phyloP scores from a whole-genome alignment of 495 filamentous ascomycete species.

The Penicillium bovifimosum region DNA sequence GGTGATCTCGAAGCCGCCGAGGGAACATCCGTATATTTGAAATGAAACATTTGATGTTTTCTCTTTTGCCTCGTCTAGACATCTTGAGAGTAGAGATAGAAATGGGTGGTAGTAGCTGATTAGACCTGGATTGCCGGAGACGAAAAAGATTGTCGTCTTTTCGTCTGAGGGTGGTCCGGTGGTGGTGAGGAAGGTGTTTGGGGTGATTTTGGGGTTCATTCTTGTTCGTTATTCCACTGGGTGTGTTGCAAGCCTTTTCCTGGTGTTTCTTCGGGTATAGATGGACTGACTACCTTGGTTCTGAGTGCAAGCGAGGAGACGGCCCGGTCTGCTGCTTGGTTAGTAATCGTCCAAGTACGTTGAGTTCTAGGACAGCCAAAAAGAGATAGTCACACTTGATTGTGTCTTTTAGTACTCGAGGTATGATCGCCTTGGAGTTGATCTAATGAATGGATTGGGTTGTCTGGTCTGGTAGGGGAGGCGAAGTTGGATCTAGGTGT shows the following conservation, averaged over 20 bases:
- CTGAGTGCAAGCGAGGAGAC: too few relatives aligned
- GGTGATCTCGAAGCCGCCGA: conserved; percentile 64
- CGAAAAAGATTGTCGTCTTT: conserved; percentile 53
- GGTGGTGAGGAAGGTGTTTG: conserved; percentile 31
- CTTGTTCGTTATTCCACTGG: background rate
- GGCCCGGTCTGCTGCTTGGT: background rate
- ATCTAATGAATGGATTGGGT: background rate
- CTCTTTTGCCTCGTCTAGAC: conserved; percentile 6
- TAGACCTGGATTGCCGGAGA: conserved; percentile 84
- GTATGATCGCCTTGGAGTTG: background rate
- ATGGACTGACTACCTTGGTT: background rate
- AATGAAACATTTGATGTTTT: conserved; percentile 5
- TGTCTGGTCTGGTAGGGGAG: background rate
- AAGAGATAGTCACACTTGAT: too few relatives aligned
- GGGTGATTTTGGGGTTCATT: conserved; percentile 26
- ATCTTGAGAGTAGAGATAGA: conserved; percentile 45
- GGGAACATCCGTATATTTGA: conserved; percentile 62
- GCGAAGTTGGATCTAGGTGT: background rate
- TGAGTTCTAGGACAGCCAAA: background rate
- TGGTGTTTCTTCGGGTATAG: background rate
- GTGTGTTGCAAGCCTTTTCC: background rate
- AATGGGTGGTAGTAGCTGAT: conserved; percentile 77
- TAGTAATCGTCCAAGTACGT: background rate
- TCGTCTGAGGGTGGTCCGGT: conserved; percentile 6
- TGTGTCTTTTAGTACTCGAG: background rate